phyloP scores from a whole-genome alignment of 768 basidiomycete species.

The Xerocomellus intermedius region DNA sequence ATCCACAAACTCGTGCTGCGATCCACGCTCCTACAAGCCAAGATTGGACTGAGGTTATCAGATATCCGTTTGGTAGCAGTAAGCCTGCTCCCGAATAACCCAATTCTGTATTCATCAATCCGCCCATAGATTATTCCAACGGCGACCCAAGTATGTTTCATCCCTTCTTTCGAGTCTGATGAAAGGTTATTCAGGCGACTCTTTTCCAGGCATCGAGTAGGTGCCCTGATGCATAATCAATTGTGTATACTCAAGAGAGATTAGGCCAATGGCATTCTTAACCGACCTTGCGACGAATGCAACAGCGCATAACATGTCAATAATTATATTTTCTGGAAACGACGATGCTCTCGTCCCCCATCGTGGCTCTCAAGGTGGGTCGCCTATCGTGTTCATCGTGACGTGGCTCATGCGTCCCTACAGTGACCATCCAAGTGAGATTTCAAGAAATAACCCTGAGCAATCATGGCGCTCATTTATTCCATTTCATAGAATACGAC shows the following conservation, averaged over 20 bases:
- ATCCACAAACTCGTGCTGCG: conserved; percentile 53
- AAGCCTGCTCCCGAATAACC: conserved; percentile 2
- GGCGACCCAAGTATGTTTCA: conserved; percentile 34
- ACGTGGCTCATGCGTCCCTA: conserved; percentile 9
- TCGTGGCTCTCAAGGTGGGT: conserved; percentile 58
- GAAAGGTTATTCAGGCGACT: not conserved
- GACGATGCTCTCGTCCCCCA: conserved; percentile 67
- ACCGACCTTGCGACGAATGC: conserved; percentile 66
- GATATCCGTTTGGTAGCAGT: conserved; percentile 38
- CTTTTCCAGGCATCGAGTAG: conserved; percentile 34
- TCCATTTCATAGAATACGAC: conserved; percentile 59
- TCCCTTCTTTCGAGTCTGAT: not conserved
- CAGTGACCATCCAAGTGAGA: conserved; percentile 56
- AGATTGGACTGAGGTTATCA: conserved; percentile 37
- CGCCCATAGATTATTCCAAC: conserved; percentile 16
- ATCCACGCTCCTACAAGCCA: conserved; percentile 68
- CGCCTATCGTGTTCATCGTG: not conserved
- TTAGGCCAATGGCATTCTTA: conserved; percentile 62
- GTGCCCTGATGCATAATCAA: conserved; percentile 4
- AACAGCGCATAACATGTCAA: conserved; percentile 45
- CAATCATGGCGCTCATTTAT: not conserved
- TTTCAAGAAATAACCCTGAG: not conserved
- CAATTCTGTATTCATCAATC: not conserved
- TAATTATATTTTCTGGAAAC: conserved; percentile 68
- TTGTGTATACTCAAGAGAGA: conserved; percentile 9